phyloP scores from a whole-genome alignment of 2,329 filamentous ascomycete genomes.

The Aspergillus ochraceus region DNA sequence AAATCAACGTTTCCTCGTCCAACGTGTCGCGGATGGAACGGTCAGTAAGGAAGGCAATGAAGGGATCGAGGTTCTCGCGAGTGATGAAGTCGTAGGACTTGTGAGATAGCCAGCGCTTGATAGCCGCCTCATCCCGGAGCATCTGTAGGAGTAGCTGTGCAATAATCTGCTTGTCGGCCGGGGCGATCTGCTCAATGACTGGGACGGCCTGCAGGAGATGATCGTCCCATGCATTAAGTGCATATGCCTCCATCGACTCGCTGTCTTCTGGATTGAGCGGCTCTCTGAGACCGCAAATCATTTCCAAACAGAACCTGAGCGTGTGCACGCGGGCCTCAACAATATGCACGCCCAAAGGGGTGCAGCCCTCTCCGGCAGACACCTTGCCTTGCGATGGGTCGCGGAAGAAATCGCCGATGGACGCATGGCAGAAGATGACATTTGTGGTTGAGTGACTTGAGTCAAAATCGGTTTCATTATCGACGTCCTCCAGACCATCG shows the following conservation, averaged over 20 bases:
- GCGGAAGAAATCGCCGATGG: constrained; percentile 25
- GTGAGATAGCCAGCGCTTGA: neutral
- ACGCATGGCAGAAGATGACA: constrained; percentile 24
- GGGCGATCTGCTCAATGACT: neutral
- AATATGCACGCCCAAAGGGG: constrained; percentile 18
- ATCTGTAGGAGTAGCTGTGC: neutral
- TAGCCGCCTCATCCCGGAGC: neutral
- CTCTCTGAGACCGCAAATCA: neutral
- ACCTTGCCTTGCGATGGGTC: constrained; percentile 15
- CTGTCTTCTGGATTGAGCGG: neutral
- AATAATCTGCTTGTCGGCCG: neutral
- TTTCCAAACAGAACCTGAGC: constrained; percentile 2
- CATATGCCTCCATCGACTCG: neutral
- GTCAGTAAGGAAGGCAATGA: neutral
- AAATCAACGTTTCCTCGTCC: neutral
- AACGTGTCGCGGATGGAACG: neutral
- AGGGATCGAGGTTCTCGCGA: neutral
- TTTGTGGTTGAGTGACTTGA: constrained; percentile 19
- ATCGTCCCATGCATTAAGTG: neutral
- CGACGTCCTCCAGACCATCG: constrained; percentile 9
- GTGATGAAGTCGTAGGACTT: neutral
- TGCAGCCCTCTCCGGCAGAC: constrained; percentile 8
- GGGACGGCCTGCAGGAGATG: neutral
- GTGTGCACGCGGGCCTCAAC: constrained; percentile 13
- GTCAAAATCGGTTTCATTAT: constrained; percentile 15